Percentiles rank a stretch among this genome's conserved stretches.
These are phyloP conservation scores for Evernia prunastri DNA, from an alignment of 495 filamentous ascomycete species.

Conservation along the genomic window DNA sequence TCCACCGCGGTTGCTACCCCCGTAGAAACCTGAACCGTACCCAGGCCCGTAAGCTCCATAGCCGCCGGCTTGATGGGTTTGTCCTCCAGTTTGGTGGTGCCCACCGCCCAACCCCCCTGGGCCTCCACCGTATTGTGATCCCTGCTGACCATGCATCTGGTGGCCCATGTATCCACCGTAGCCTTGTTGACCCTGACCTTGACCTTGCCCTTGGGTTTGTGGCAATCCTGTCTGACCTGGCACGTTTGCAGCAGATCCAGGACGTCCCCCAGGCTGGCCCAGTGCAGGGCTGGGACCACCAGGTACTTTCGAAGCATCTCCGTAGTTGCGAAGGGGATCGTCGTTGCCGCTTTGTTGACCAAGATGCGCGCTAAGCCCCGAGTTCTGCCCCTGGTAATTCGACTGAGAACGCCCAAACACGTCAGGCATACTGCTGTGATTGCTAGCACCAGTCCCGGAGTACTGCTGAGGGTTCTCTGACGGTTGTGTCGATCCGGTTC, in stretches of 20 bases:
- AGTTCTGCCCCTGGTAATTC: conserved; percentile 60
- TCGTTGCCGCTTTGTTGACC: conserved; percentile 51
- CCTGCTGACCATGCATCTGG: conserved; percentile 53
- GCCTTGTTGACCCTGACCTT: conserved; percentile 51
- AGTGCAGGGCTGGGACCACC: conserved; percentile 80
- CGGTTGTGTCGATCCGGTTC: conserved; percentile 66
- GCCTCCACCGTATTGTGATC: conserved; percentile 54
- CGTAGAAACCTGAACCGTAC: conserved; percentile 51
- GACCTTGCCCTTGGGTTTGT: conserved; percentile 66
- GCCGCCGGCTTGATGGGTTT: conserved; percentile 43
- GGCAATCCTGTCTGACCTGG: conserved; percentile 58
- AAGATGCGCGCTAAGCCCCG: conserved; percentile 59
- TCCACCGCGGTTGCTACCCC: conserved; percentile 43
- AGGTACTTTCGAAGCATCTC: conserved; percentile 60
- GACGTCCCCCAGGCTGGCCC: conserved; percentile 66
- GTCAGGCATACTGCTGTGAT: conserved; percentile 70
- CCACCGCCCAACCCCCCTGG: conserved; percentile 64
- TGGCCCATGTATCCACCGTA: conserved; percentile 73
- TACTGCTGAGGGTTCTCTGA: conserved; percentile 57
- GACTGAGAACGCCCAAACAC: conserved; percentile 66
- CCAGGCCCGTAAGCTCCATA: conserved; percentile 45
- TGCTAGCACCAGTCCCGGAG: conserved; percentile 48
- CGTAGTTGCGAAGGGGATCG: conserved; percentile 72
- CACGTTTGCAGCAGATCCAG: conserved; percentile 75
- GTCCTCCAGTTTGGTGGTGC: conserved; percentile 56